A percentile compares a stretch with the other conserved stretches of the same genome.
These are phyloP conservation scores for Lyophyllum decastes DNA, from an alignment of 768 basidiomycete species.

Conservation along the genomic window DNA sequence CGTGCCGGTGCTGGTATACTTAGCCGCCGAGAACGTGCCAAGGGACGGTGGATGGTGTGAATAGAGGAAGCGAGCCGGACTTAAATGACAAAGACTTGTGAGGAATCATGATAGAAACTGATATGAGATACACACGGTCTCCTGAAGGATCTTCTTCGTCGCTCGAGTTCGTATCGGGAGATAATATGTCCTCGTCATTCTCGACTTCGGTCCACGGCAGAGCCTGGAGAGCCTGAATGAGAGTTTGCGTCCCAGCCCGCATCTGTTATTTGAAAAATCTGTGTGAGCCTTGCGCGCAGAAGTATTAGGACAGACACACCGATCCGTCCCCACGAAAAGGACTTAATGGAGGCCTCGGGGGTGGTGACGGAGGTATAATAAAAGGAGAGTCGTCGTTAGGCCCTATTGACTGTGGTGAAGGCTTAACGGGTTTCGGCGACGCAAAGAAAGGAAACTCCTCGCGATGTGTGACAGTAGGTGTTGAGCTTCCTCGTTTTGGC, in stretches of 20 bases:
- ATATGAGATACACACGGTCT: conserved; percentile 25
- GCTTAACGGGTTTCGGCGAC: conserved; percentile 18
- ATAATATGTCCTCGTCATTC: conserved; percentile 61
- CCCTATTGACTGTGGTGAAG: not conserved
- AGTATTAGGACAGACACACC: conserved; percentile 41
- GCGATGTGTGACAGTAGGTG: conserved; percentile 19
- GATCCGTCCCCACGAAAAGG: conserved; percentile 72
- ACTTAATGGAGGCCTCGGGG: conserved; percentile 46
- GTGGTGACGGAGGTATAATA: conserved; percentile 74
- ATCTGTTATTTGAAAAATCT: conserved; percentile 47
- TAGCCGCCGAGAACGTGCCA: conserved; percentile 63
- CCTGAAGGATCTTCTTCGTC: conserved; percentile 66
- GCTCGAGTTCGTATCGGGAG: conserved; percentile 46
- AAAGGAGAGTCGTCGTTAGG: conserved; percentile 51
- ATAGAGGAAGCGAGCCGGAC: conserved; percentile 77
- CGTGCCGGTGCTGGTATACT: conserved; percentile 24
- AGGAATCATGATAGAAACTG: not conserved
- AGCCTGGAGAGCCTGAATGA: conserved; percentile 87
- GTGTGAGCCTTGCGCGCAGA: conserved; percentile 14
- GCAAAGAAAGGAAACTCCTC: conserved; percentile 51
- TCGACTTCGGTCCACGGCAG: conserved; percentile 78
- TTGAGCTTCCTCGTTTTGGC: conserved; percentile 15
- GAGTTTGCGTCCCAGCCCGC: conserved; percentile 84
- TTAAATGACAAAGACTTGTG: conserved; percentile 25
- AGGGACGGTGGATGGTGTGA: conserved; percentile 82